Evolutionary conservation across 2,329 filamentous ascomycete species (phyloP).

Genomic region (Gliomastix tumulicola): DNA sequence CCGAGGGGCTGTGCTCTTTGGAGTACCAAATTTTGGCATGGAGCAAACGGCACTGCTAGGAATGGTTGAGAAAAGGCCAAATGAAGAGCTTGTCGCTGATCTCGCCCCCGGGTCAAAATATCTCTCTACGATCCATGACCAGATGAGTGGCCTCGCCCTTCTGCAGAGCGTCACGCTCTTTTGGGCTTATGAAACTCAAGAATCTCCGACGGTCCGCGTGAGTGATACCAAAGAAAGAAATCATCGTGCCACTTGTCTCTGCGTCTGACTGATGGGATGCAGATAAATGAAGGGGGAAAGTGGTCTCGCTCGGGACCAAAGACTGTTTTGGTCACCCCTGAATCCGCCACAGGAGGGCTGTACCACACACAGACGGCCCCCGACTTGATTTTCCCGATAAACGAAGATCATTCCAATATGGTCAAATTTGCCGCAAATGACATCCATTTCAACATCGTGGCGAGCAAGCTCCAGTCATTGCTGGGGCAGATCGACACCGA

Average conservation of each 20-base stretch:
- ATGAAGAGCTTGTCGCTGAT: not conserved
- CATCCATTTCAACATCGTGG: too few relatives aligned
- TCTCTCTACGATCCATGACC: not conserved
- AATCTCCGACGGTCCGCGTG: not conserved
- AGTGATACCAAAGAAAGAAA: too few relatives aligned
- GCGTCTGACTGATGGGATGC: too few relatives aligned
- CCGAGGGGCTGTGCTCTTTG: not conserved
- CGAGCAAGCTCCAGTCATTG: too few relatives aligned
- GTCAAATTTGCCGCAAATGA: not conserved
- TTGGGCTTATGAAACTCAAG: not conserved
- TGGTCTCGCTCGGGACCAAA: not conserved
- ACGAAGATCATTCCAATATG: not conserved
- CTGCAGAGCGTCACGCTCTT: not conserved
- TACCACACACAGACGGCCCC: not conserved
- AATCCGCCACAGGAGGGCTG: not conserved
- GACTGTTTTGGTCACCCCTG: not conserved
- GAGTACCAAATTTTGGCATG: not conserved
- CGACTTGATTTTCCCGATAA: not conserved
- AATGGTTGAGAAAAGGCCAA: not conserved
- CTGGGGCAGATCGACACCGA: too few relatives aligned
- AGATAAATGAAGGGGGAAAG: too few relatives aligned
- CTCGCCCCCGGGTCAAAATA: not conserved
- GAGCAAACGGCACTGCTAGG: not conserved
- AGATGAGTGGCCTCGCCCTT: not conserved
- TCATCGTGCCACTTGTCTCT: too few relatives aligned